Evolutionary conservation across 2,329 filamentous ascomycete genomes (phyloP), one percentile per base, ranked within the genome.

Genomic region (Apiospora kogelbergensis): DNA sequence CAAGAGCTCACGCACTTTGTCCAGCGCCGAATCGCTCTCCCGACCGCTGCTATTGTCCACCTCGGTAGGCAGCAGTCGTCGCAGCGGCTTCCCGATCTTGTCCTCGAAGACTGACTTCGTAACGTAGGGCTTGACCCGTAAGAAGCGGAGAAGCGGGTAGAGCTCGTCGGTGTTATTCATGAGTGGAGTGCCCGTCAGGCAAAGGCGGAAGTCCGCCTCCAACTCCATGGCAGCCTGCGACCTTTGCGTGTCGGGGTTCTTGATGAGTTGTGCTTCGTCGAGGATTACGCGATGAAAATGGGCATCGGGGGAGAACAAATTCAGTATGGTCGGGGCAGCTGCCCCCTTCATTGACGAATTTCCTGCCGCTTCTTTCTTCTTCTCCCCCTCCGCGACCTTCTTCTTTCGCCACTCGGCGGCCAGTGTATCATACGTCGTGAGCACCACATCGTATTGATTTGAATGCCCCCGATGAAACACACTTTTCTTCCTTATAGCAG

Each of bases 91-190:
- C 69, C 68, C 10, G 64, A 76, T 72, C 5, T 87, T 85, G 68
- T 74, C 72, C 48, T 86, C 86, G 77, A 97, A 97, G 22, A 82
- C 81, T 0, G 86, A 81, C 83, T 87, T 88, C 9, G 87, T 83
- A 73, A 87, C 87, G 79, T 96, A 97, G 2, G 93, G 94, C 69
- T 85, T 86, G 74, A 97, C 95, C 1, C 86, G 85, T 24, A 97
- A 84, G 74, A 97, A 98, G 2, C 88, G 87, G 65, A 97, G 84
- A 17, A 97, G 82, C 1, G 93, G 92, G 76, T 88, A 96, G 2
- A 97, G 84, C 75, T 98, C 95, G 41, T 88, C 84, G 2, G 95
- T 88, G 15, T 86, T 89, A 74, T 97, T 98, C 92, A 97, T 97
- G 90, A 96, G 93, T 0, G 93, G 93, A 0, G 93, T 96, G 26